Conservation (phyloP, 805 yeast genomes). For the Saccharomycopsis fermentans region DNA sequence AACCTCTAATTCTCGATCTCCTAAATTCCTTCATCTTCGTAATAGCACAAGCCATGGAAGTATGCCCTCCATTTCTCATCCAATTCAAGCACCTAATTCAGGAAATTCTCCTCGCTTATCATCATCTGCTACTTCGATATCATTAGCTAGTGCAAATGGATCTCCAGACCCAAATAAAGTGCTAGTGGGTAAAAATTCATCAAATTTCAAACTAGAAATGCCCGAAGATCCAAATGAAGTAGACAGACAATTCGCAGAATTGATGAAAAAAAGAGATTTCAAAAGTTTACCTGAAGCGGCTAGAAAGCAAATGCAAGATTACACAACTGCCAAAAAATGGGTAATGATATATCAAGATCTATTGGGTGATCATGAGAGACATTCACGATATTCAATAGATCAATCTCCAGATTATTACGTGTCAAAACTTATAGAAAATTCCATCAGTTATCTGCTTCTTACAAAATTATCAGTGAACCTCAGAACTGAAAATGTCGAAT, state of each 20-base stretch:
- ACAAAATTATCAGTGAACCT: slow-evolving; percentile 84
- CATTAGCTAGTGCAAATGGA: slow-evolving; percentile 4
- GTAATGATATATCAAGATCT: slow-evolving; percentile 82
- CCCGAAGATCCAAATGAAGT: slow-evolving; percentile 60
- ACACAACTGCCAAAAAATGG: slow-evolving; percentile 78
- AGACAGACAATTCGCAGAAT: slow-evolving; percentile 63
- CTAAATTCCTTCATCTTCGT: not conserved
- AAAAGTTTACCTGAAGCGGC: slow-evolving; percentile 60
- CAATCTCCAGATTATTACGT: slow-evolving; percentile 68
- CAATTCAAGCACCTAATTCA: not conserved
- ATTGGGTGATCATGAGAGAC: slow-evolving; percentile 60
- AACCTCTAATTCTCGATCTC: not conserved
- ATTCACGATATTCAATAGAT: slow-evolving; percentile 27
- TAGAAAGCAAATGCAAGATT: slow-evolving; percentile 63
- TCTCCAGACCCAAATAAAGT: slow-evolving; percentile 7
- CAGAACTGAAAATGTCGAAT: slow-evolving; percentile 72
- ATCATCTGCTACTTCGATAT: not conserved
- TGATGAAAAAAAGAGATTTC: slow-evolving; percentile 79
- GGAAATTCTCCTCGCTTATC: not conserved
- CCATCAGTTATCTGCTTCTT: slow-evolving; percentile 58
- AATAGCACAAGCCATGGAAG: not conserved
- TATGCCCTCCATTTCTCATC: not conserved
- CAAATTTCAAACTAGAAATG: slow-evolving; percentile 33
- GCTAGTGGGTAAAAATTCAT: slow-evolving; percentile 2
- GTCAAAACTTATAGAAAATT: slow-evolving; percentile 57